phyloP scores from a whole-genome alignment of 1,139 yeast genomes.

The Hyphopichia pseudoburtonii region DNA sequence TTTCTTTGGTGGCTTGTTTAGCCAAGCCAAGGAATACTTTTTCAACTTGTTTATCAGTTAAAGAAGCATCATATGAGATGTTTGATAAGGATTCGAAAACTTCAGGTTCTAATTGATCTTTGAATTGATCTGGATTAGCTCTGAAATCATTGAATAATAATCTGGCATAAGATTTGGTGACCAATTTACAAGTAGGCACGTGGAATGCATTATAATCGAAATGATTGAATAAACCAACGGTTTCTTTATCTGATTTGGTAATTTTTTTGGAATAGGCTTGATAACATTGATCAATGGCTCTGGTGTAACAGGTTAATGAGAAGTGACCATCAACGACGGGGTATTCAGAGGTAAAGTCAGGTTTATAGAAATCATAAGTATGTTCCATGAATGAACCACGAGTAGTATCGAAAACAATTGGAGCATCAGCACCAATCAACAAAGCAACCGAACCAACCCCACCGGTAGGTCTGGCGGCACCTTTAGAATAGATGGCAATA shows the following conservation, averaged over 20 bases:
- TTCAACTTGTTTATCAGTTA: conserved; percentile 79
- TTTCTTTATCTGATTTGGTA: conserved; percentile 50
- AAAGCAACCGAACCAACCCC: conserved; percentile 98
- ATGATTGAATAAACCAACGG: conserved; percentile 65
- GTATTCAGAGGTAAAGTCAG: conserved; percentile 94
- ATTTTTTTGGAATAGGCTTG: conserved; percentile 79
- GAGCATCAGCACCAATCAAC: conserved; percentile 97
- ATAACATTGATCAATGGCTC: conserved; percentile 89
- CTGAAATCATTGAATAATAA: conserved; percentile 84
- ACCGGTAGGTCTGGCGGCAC: conserved; percentile 99
- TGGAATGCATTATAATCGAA: conserved; percentile 97
- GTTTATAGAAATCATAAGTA: conserved; percentile 97
- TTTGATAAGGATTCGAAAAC: conserved; percentile 55
- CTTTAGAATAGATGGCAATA: conserved; percentile 95
- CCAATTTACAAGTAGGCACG: conserved; percentile 97
- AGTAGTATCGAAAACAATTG: conserved; percentile 82
- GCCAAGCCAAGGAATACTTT: conserved; percentile 81
- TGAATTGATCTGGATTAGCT: conserved; percentile 62
- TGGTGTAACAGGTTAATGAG: conserved; percentile 90
- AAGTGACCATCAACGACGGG: conserved; percentile 98
- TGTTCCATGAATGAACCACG: conserved; percentile 96
- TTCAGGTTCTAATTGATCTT: conserved; percentile 49
- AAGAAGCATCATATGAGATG: conserved; percentile 73
- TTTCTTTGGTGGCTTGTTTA: conserved; percentile 65
- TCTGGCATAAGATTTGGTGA: conserved; percentile 90